These are phyloP conservation scores for Vigna mungo DNA, from an alignment of 306 rosid species.

Conservation along the genomic window DNA sequence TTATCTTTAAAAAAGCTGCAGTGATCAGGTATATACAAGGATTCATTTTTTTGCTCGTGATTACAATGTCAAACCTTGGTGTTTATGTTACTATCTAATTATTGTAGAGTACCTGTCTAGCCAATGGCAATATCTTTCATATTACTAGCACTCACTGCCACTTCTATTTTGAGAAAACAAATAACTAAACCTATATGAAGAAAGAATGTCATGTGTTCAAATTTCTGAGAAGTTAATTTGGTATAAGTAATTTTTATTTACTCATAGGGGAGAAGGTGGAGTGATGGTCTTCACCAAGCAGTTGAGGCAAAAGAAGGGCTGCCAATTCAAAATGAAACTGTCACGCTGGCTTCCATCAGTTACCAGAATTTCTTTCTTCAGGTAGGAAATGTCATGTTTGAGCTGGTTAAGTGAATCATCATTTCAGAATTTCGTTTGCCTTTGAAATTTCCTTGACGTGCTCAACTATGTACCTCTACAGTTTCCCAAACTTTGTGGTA, in stretches of 20 bases:
- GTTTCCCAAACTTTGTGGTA: slow-evolving; percentile 99
- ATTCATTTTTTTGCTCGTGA: slow-evolving; percentile 13
- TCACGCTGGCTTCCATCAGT: slow-evolving; percentile 95
- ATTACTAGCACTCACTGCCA: slow-evolving; percentile 5
- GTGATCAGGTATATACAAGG: neutral
- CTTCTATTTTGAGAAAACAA: neutral
- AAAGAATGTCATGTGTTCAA: slow-evolving; percentile 23
- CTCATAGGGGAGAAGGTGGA: slow-evolving; percentile 97
- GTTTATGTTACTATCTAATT: slow-evolving; percentile 19
- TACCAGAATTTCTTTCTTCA: slow-evolving; percentile 99
- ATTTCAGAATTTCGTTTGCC: slow-evolving; percentile 36
- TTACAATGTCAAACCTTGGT: slow-evolving; percentile 34
- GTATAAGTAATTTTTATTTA: slow-evolving; percentile 31
- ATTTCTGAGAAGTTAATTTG: slow-evolving; percentile 40
- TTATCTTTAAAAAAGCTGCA: slow-evolving; percentile 1
- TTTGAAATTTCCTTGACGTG: slow-evolving; percentile 39
- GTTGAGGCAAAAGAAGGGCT: slow-evolving; percentile 99
- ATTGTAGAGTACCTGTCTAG: slow-evolving; percentile 14
- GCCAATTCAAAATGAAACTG: slow-evolving; percentile 96
- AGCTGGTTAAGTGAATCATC: slow-evolving; percentile 26
- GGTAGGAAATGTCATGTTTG: slow-evolving; percentile 60
- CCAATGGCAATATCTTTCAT: slow-evolving; percentile 18
- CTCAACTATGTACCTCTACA: slow-evolving; percentile 48
- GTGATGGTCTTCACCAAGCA: slow-evolving; percentile 99
- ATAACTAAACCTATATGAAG: slow-evolving; percentile 16